Conservation (phyloP, 202 grass and related monocot genomes). For the Setaria viridis region DNA sequence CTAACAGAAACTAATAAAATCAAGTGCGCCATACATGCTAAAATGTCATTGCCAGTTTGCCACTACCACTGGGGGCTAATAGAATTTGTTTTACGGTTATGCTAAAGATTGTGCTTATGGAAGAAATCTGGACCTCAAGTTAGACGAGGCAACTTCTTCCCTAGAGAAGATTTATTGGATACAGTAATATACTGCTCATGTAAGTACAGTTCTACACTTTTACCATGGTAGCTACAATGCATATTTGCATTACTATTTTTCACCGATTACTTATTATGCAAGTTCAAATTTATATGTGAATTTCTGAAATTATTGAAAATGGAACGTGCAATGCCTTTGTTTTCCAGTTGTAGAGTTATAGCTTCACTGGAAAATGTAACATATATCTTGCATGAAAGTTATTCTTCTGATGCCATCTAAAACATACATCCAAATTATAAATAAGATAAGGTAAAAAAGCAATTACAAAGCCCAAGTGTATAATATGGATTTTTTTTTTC, state of each 20-base stretch:
- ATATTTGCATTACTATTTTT: background rate
- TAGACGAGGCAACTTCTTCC: background rate
- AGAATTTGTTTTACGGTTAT: background rate
- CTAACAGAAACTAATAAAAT: background rate
- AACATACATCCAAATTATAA: background rate
- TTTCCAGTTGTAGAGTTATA: background rate
- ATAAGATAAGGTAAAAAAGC: background rate
- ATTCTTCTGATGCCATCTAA: constrained; percentile 6
- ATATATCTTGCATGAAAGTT: background rate
- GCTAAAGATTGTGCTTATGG: background rate
- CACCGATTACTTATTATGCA: background rate
- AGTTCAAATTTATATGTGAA: background rate
- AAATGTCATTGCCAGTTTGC: background rate
- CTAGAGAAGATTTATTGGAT: background rate
- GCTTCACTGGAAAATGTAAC: no score
- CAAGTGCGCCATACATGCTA: background rate
- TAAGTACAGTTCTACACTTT: background rate
- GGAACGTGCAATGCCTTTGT: background rate
- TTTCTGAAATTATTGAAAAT: background rate
- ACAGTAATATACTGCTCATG: background rate
- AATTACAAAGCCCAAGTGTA: background rate
- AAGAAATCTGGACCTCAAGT: constrained; percentile 9
- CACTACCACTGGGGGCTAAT: background rate
- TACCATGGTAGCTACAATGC: background rate
- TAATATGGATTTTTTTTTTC: no score